Evolutionary conservation across 169 alveolate species (phyloP), one percentile per base, ranked within the genome.

Genomic region (Cytauxzoon felis): DNA sequence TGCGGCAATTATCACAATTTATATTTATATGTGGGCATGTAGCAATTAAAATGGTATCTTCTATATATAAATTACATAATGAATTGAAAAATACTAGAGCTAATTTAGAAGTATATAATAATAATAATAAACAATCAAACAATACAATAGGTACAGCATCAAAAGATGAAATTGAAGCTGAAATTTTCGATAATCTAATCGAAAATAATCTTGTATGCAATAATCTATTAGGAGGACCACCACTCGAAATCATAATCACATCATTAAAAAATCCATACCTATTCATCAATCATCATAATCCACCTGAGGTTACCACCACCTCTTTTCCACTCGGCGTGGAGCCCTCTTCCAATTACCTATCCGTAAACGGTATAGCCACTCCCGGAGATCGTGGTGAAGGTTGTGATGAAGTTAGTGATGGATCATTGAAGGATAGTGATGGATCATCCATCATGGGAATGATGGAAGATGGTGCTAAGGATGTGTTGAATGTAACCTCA

Each of bases 61-160:
- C 56, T 40, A 29, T 76, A 48, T 80, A 76, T 40, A 33, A 60
- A 19, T 23, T 76, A 30, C 81, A 65, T 34, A 32, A 63, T 5
- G 81, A 76, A 9, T 49, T 76, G 43, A 76, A 76, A 42, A 32
- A 9, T 1, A 75, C 61, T 7, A 70, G 86, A 18, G 18, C 86
- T 8, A 40, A 64, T 36, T 27, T 60, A 24, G 84, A 56, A 1
- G 78, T 43, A 2, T 51, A 29, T 21, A 66, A 51, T 32, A 5
- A 11, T 19, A 30, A 3, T 23, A 11, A 1, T 42, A 72, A 68
- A 19, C 75, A 50, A 0, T 41, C 70, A 3, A 48, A 21, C 13
- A 64, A 66, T 32, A n/a, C n/a, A n/a, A 76, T 76, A 81, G 86
- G 86, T 5, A 33, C 61, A 65, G 86, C 80, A 6, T 59, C 80